These are phyloP conservation scores for Licmophora abbreviata DNA, from an alignment of 108 stramenopile species.

Conservation along the genomic window DNA sequence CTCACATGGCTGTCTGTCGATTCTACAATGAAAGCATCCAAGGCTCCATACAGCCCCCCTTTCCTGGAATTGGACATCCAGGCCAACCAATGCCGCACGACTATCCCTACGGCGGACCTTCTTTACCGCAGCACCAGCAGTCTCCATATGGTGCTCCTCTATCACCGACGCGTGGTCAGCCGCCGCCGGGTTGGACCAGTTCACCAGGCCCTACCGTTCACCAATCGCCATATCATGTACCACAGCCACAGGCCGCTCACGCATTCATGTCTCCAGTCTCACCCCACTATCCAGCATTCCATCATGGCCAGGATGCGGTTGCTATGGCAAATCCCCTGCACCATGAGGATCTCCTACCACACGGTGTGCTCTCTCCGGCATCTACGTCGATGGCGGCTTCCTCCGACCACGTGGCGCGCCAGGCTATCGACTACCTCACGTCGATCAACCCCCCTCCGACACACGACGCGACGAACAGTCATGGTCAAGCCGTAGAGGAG, in stretches of 20 bases:
- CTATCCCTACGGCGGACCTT: constrained; percentile 3
- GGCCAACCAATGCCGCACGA: background rate
- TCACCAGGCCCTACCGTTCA: too few relatives aligned
- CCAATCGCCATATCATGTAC: too few relatives aligned
- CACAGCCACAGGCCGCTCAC: too few relatives aligned
- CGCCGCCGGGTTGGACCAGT: too few relatives aligned
- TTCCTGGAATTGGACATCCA: constrained; percentile 7
- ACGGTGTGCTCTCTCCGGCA: too few relatives aligned
- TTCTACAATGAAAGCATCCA: constrained; percentile 29
- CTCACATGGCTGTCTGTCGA: constrained; percentile 44
- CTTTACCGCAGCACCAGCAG: background rate
- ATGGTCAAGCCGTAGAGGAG: background rate
- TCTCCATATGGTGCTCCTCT: background rate
- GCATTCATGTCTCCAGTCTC: too few relatives aligned
- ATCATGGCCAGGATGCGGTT: too few relatives aligned
- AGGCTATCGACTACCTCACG: background rate
- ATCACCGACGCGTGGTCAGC: background rate
- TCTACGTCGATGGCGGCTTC: too few relatives aligned
- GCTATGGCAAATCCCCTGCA: too few relatives aligned
- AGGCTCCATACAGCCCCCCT: constrained; percentile 10
- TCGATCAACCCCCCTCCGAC: background rate
- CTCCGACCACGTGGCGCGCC: too few relatives aligned
- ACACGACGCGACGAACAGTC: background rate
- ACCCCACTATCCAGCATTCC: too few relatives aligned
- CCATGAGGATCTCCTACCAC: too few relatives aligned